Conservation (phyloP, 2,329 filamentous ascomycete species). For the Grosmannia penicillata region DNA sequence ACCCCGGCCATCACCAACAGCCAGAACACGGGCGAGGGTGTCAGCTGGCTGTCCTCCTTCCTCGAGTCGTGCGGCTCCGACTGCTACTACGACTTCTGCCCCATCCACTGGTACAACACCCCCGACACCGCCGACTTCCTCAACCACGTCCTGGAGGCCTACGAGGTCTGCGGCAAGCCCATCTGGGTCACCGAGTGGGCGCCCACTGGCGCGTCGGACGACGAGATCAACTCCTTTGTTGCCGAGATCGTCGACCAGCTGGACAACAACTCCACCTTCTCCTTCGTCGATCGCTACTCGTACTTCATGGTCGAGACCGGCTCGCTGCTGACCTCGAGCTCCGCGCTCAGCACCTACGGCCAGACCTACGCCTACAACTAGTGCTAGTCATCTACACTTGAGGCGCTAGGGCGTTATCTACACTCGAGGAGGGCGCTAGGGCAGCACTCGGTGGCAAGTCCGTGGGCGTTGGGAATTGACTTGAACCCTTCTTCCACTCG, state of each 20-base stretch:
- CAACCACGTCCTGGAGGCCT: slow-evolving; percentile 31
- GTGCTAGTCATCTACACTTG: no score
- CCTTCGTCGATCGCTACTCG: slow-evolving; percentile 39
- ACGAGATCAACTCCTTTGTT: slow-evolving; percentile 33
- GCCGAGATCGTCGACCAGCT: slow-evolving; percentile 29
- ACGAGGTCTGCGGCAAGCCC: slow-evolving; percentile 31
- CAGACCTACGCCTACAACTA: slow-evolving; percentile 29
- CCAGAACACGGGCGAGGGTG: slow-evolving; percentile 29
- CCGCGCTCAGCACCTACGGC: slow-evolving; percentile 30
- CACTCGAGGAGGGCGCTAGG: no score
- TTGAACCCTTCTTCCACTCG: slow-evolving; percentile 10
- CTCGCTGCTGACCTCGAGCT: slow-evolving; percentile 24
- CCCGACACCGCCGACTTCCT: slow-evolving; percentile 36
- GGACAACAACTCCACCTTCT: slow-evolving; percentile 27
- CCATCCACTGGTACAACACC: slow-evolving; percentile 49
- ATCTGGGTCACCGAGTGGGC: slow-evolving; percentile 55
- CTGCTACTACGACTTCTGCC: slow-evolving; percentile 45
- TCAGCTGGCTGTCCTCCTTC: slow-evolving; percentile 39
- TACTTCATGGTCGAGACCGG: slow-evolving; percentile 38
- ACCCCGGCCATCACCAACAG: slow-evolving; percentile 50
- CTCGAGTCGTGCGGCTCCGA: slow-evolving; percentile 31
- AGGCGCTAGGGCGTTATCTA: no score
- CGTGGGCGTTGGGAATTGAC: no score
- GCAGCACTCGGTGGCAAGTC: no score
- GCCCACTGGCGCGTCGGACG: slow-evolving; percentile 27